A percentile compares a stretch with the other conserved stretches of the same genome.
phyloP scores from a whole-genome alignment of 1,284 basidiomycete genomes.

The Wallemia mellicola region DNA sequence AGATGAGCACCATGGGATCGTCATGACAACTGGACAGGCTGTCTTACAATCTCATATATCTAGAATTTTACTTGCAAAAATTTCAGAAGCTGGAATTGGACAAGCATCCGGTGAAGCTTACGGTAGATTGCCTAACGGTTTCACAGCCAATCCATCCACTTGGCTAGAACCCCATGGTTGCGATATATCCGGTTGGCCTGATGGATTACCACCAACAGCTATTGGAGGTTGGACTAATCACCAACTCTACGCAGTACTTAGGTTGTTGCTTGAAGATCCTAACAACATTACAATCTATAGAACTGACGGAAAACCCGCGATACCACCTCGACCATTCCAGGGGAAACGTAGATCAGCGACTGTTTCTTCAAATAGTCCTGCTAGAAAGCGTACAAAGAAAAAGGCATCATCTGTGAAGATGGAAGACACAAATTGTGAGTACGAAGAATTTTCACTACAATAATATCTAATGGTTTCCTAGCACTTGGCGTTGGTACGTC shows the following conservation, averaged over 20 bases:
- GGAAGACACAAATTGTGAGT: neutral
- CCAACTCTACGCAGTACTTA: neutral
- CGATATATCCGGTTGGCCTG: conserved; percentile 1
- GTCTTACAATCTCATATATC: neutral
- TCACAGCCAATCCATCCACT: neutral
- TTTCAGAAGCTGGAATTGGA: neutral
- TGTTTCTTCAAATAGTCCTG: neutral
- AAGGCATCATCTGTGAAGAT: neutral
- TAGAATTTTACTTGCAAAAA: neutral
- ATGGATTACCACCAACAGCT: neutral
- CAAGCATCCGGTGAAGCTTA: neutral
- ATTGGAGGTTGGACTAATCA: neutral
- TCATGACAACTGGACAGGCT: neutral
- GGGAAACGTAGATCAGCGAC: neutral
- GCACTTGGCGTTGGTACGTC: neutral
- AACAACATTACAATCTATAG: neutral
- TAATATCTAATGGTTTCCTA: too few species aligned
- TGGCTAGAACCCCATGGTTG: neutral
- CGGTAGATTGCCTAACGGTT: neutral
- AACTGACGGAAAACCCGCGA: neutral
- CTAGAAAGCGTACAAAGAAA: neutral
- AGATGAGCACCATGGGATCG: neutral
- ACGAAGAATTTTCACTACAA: neutral
- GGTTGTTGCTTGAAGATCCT: neutral
- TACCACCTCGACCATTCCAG: neutral